A percentile compares a stretch with the other conserved stretches of the same genome.
Conservation (phyloP, 2,329 filamentous ascomycete species). For the Clonostachys solani region DNA sequence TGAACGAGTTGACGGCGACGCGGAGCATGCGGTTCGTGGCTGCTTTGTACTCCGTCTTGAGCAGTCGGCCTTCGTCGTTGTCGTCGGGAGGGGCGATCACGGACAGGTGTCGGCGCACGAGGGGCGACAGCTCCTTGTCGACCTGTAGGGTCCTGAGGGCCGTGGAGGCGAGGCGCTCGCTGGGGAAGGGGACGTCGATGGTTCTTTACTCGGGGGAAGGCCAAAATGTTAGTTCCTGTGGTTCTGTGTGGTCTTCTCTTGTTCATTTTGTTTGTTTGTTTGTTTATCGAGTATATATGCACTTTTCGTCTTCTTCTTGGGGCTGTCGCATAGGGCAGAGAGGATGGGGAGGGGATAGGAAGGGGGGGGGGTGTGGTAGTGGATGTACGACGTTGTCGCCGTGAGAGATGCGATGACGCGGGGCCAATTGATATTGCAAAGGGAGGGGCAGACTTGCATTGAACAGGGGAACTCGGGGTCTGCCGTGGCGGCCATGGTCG, state of each 20-base stretch:
- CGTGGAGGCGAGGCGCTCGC: conserved; percentile 68
- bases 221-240: background rate
- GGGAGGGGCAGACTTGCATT: conserved; percentile 41
- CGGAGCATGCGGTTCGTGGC: conserved; percentile 95
- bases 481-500: conserved; percentile 5
- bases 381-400: conserved; percentile 6
- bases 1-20: conserved; percentile 93
- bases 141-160: conserved; percentile 75
- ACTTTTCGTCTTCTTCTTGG: conserved; percentile 5
- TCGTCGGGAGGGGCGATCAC: conserved; percentile 31
- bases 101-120: conserved; percentile 70
- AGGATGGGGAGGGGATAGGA: conserved; percentile 10
- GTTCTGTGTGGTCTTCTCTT: background rate
- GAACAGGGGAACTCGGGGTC: conserved; percentile 57
- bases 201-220: conserved; percentile 40
- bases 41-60: conserved; percentile 76
- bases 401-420: conserved; percentile 4
- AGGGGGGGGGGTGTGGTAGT: conserved; percentile 1
- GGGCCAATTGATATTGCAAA: conserved; percentile 8
- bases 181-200: conserved; percentile 78
- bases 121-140: conserved; percentile 82
- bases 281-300: background rate
- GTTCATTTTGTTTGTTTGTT: background rate
- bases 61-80: conserved; percentile 33
- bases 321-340: conserved; percentile 7